Percentiles rank a stretch among this genome's conserved stretches.
phyloP scores from a whole-genome alignment of 495 filamentous ascomycete genomes.

The Usnea hakonensis region DNA sequence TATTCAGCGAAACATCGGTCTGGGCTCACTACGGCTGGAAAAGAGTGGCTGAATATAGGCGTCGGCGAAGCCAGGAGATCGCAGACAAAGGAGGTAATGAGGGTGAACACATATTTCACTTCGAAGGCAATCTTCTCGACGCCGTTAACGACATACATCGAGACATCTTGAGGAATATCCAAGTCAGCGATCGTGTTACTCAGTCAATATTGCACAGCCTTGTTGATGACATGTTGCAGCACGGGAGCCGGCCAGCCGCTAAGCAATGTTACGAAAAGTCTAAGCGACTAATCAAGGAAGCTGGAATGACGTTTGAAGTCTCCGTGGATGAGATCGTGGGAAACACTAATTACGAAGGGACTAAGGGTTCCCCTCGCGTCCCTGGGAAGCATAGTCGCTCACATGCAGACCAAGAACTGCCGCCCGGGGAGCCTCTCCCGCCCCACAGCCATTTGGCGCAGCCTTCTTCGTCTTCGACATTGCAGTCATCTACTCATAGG shows the following conservation, averaged over 20 bases:
- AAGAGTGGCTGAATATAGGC: conserved; percentile 32
- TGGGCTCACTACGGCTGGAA: conserved; percentile 34
- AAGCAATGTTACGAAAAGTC: background rate
- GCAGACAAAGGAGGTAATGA: conserved; percentile 18
- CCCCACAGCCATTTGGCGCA: background rate
- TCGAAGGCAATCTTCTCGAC: conserved; percentile 30
- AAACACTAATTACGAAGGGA: background rate
- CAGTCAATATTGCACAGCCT: background rate
- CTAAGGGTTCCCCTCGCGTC: background rate
- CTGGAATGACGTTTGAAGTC: background rate
- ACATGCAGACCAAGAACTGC: background rate
- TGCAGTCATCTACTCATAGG: background rate
- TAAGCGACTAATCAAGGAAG: background rate
- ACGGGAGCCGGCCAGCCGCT: background rate
- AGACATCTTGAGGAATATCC: background rate
- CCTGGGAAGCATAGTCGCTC: background rate
- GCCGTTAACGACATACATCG: conserved; percentile 18
- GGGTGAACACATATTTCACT: conserved; percentile 37
- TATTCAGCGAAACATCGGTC: conserved; percentile 37
- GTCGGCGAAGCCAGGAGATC: conserved; percentile 27
- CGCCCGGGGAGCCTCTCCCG: background rate
- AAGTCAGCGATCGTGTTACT: background rate
- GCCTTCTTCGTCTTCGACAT: background rate
- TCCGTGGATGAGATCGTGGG: background rate
- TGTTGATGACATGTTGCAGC: background rate